These are phyloP conservation scores for Trichophyton verrucosum DNA, from an alignment of 2,329 filamentous ascomycete species.

Conservation along the genomic window DNA sequence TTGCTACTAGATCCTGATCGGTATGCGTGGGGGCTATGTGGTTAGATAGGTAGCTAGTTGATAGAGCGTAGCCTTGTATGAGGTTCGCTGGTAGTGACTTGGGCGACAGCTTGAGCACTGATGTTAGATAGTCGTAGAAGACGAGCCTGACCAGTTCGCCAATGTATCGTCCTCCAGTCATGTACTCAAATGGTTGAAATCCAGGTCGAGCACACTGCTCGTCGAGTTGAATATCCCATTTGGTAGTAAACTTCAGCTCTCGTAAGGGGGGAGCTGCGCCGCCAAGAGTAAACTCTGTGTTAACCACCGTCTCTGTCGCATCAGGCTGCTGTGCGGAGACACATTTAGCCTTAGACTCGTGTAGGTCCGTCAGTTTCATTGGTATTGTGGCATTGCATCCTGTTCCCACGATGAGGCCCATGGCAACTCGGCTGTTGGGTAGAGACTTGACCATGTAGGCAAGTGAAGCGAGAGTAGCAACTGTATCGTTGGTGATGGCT, in stretches of 20 bases:
- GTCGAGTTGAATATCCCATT: conserved; percentile 60
- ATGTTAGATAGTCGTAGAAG: conserved; percentile 51
- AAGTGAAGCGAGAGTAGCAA: conserved; percentile 66
- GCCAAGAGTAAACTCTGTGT: conserved; percentile 75
- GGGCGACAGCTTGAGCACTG: conserved; percentile 28
- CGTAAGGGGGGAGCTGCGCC: conserved; percentile 57
- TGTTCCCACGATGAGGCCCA: conserved; percentile 72
- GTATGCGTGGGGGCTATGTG: conserved; percentile 45
- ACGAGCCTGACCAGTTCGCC: conserved; percentile 64
- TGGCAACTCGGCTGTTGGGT: conserved; percentile 52
- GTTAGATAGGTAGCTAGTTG: conserved; percentile 61
- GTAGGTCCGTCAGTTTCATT: conserved; percentile 50
- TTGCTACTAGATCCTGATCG: conserved; percentile 37
- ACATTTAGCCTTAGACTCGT: conserved; percentile 47
- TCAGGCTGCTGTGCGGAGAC: conserved; percentile 37
- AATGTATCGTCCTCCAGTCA: conserved; percentile 67
- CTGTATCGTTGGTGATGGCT: conserved; percentile 71
- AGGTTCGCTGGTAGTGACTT: conserved; percentile 43
- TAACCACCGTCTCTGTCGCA: conserved; percentile 59
- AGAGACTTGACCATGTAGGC: conserved; percentile 56
- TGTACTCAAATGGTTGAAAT: conserved; percentile 74
- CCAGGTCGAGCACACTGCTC: conserved; percentile 55
- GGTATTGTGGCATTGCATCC: conserved; percentile 72
- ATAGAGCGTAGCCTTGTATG: conserved; percentile 48
- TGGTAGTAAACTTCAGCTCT: conserved; percentile 48